Evolutionary conservation across 2,329 filamentous ascomycete species (phyloP), one percentile per base, ranked within the genome.

Genomic region (Venturia asperata): DNA sequence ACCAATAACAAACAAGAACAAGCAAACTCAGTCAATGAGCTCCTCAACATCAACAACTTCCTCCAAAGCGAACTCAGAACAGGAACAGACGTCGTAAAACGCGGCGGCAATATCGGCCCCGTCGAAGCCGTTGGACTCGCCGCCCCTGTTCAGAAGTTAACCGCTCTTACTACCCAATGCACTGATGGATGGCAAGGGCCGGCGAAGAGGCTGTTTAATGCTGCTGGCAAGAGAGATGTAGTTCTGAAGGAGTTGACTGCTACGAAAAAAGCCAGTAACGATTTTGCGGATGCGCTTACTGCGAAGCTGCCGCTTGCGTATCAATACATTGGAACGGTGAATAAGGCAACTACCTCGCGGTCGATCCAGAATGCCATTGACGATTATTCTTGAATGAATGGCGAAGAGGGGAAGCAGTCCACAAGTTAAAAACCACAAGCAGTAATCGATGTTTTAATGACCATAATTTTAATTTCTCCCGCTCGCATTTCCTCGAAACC

Each of bases 171-270:
- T 15, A 55, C 11, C 24, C 24, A 55, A 15, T 10, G 34, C 17
- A 55, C 49, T 1, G 49, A 55, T 55, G 49, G 49, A 34, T 55
- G 49, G 49, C 49, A 55, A 55, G 49, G 49, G 17, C 49, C 49
- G 49, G 49, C 24, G 1, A 55, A 55, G n/a, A 34, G 15, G 4
- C 10, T 55, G 49, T 55, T 55, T 10, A 55, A 55, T 2, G 27
- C 24, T 27, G 49, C 49, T 34, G 49, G 49, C 11, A 34, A 34
- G 24, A 55, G 49, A 30, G 49, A 55, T 19, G 24, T 24, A 11
- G 49, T 55, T 34, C 15, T 30, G 49, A 55, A 34, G 49, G 49
- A 55, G 49, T 55, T 55, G 49, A 55, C 49, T 13, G 4, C 24
- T 5, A 55, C 49, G 49, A 55, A 55, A 10, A 55, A 34, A 24